Percentiles rank a stretch among this genome's conserved stretches.
Conservation (phyloP, 805 yeast species). For the Candida boleticola region DNA sequence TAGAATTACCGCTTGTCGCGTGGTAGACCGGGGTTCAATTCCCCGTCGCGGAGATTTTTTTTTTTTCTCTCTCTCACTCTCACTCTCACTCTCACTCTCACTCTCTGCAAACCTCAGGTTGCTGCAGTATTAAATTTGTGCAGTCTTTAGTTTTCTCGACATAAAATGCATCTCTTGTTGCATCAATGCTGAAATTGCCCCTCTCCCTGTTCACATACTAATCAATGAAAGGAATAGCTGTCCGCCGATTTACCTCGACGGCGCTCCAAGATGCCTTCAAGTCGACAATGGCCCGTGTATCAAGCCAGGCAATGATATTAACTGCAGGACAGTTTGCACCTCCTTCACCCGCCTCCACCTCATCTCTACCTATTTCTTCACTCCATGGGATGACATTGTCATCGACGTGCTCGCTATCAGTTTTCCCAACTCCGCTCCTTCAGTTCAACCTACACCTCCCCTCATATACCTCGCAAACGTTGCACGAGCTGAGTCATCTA, state of each 20-base stretch:
- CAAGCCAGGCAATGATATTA: constrained; percentile 44
- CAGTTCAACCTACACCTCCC: constrained; percentile 89
- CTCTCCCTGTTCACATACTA: too few relatives aligned
- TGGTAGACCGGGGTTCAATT: too few relatives aligned
- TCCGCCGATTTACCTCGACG: background rate
- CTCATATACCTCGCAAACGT: constrained; percentile 67
- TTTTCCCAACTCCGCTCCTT: constrained; percentile 72
- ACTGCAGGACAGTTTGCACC: constrained; percentile 26
- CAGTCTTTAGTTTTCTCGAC: too few relatives aligned
- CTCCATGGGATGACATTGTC: constrained; percentile 81
- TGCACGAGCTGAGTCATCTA: constrained; percentile 57
- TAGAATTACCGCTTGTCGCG: too few relatives aligned
- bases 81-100: too few relatives aligned
- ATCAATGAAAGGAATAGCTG: background rate
- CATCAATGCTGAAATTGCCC: too few relatives aligned
- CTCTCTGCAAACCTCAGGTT: too few relatives aligned
- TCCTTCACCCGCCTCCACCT: background rate
- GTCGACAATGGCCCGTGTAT: constrained; percentile 34
- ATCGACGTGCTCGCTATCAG: constrained; percentile 78
- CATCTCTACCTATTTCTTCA: background rate
- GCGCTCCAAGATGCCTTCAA: constrained; percentile 19
- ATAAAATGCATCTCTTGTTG: too few relatives aligned
- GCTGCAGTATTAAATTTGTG: too few relatives aligned
- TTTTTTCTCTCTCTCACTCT: too few relatives aligned
- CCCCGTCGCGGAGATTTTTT: too few relatives aligned